A percentile compares a stretch with the other conserved stretches of the same genome.
phyloP scores from a whole-genome alignment of 1,284 basidiomycete genomes.

The Coniferiporia sulphurascens region DNA sequence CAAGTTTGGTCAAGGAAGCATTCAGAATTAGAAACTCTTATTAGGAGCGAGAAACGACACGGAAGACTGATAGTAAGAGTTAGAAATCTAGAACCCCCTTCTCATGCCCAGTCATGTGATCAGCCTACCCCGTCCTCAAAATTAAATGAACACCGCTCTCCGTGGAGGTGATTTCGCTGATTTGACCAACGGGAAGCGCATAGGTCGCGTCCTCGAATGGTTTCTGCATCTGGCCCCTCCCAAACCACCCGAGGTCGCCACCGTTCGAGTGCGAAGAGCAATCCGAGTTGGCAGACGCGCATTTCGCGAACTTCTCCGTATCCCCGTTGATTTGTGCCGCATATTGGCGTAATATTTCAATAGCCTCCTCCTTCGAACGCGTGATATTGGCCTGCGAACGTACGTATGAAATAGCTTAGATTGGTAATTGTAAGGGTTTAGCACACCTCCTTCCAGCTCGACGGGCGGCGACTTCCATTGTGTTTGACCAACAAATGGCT shows the following conservation, averaged over 20 bases:
- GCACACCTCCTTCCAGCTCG: slow-evolving; percentile 89
- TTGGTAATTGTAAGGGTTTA: background rate
- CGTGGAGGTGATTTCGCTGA: slow-evolving; percentile 84
- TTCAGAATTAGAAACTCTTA: background rate
- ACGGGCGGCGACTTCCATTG: slow-evolving; percentile 77
- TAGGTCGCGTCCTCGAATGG: slow-evolving; percentile 94
- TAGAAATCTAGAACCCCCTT: slow-evolving; percentile 15
- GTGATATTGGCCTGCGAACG: slow-evolving; percentile 69
- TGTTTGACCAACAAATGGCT: slow-evolving; percentile 97
- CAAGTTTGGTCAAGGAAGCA: background rate
- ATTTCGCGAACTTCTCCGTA: slow-evolving; percentile 63
- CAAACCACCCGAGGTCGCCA: slow-evolving; percentile 88
- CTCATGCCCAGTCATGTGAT: background rate
- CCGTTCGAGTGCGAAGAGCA: slow-evolving; percentile 78
- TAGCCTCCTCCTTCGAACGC: slow-evolving; percentile 87
- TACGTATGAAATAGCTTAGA: background rate
- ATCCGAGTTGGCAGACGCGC: slow-evolving; percentile 78
- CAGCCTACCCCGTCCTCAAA: slow-evolving; percentile 70
- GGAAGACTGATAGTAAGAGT: background rate
- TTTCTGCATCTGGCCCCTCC: slow-evolving; percentile 92
- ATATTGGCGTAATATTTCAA: slow-evolving; percentile 66
- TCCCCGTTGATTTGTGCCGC: slow-evolving; percentile 56
- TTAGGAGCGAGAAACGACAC: background rate
- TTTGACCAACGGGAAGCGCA: slow-evolving; percentile 73
- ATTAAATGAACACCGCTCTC: slow-evolving; percentile 98